phyloP scores from a whole-genome alignment of 257 asterid genomes.

The Paulownia fortunei region DNA sequence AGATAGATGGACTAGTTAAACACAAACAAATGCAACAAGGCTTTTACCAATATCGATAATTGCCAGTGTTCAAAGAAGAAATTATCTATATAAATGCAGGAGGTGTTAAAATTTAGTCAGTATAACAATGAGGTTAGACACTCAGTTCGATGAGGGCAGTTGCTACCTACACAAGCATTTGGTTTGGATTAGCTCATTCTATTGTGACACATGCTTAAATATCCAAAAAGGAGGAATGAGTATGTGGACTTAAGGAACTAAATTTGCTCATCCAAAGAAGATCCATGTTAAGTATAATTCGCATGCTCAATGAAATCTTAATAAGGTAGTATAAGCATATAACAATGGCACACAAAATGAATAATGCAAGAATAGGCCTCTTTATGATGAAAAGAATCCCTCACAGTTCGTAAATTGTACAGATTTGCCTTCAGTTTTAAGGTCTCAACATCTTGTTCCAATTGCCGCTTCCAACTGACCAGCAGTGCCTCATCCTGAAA shows the following conservation, averaged over 20 bases:
- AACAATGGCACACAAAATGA: slow-evolving; percentile 11
- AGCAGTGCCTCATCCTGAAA: slow-evolving; percentile 85
- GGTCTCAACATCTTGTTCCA: slow-evolving; percentile 86
- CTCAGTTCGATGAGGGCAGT: slow-evolving; percentile 14
- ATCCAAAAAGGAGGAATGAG: background rate
- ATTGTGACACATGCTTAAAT: slow-evolving; percentile 6
- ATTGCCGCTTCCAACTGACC: slow-evolving; percentile 82
- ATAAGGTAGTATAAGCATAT: slow-evolving; percentile 16
- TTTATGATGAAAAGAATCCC: slow-evolving; percentile 37
- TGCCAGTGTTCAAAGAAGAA: background rate
- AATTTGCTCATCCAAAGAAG: background rate
- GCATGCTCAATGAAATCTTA: background rate
- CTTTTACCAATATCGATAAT: background rate
- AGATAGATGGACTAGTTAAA: background rate
- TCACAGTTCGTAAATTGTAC: slow-evolving; percentile 74
- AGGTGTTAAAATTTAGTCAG: background rate
- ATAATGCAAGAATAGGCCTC: background rate
- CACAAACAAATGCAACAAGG: background rate
- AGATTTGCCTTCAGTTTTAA: slow-evolving; percentile 77
- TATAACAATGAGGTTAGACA: slow-evolving; percentile 2
- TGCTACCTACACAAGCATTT: background rate
- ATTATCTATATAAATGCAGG: background rate
- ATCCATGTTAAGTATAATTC: slow-evolving; percentile 6
- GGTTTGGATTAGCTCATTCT: slow-evolving; percentile 4
- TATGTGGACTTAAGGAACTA: background rate